Evolutionary conservation across 1,139 yeast species (phyloP).

Genomic region (Schizosaccharomyces versatilis): DNA sequence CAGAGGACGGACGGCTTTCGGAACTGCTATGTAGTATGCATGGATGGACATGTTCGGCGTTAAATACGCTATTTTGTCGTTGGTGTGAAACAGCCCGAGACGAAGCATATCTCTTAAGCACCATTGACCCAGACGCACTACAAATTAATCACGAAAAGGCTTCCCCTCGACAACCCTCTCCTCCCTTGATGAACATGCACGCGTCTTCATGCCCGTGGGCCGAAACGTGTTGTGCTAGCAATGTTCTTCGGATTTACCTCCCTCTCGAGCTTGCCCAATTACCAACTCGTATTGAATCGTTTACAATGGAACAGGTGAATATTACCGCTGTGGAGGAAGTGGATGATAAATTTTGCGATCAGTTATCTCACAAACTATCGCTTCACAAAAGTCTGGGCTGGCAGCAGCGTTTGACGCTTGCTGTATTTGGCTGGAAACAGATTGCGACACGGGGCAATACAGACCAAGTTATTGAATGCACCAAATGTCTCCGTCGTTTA

Average conservation of each 20-base stretch:
- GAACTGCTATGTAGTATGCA: background rate
- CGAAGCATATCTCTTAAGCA: background rate
- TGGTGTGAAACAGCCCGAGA: background rate
- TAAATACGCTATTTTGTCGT: background rate
- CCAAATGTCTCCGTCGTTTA: background rate
- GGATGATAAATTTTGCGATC: too few relatives aligned
- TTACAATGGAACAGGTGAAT: background rate
- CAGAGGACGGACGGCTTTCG: background rate
- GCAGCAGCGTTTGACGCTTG: background rate
- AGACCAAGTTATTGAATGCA: background rate
- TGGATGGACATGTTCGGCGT: background rate
- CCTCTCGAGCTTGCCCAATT: background rate
- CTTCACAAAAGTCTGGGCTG: background rate
- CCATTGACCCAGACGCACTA: background rate
- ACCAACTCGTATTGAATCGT: background rate
- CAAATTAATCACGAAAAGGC: background rate
- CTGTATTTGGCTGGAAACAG: background rate
- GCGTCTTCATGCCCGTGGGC: background rate
- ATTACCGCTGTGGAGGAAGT: background rate
- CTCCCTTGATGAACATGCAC: background rate
- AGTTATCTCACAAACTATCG: background rate
- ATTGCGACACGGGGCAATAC: background rate
- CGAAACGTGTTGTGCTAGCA: background rate
- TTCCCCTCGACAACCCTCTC: background rate
- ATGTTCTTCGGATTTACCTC: background rate